Evolutionary conservation across 2,329 filamentous ascomycete genomes (phyloP).

Genomic region (Paecilomyces formosus): DNA sequence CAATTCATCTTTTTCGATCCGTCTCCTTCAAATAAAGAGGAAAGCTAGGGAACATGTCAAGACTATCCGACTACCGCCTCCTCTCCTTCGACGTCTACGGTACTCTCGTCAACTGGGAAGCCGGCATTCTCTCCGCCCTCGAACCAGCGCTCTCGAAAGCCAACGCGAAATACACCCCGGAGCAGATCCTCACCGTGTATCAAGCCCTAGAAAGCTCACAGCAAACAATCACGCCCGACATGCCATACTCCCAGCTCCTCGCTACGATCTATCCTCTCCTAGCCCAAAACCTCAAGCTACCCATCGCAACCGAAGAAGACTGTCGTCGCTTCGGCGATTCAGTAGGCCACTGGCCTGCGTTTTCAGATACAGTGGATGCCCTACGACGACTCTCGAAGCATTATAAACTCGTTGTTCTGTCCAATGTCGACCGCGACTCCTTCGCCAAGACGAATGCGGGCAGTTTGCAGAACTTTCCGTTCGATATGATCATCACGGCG

Average conservation of each 20-base stretch:
- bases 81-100: slow-evolving; percentile 75
- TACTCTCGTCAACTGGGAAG: slow-evolving; percentile 72
- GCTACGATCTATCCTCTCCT: slow-evolving; percentile 35
- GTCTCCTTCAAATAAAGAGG: neutral
- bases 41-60: neutral
- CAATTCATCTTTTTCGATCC: neutral
- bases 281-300: slow-evolving; percentile 18
- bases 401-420: slow-evolving; percentile 51
- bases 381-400: slow-evolving; percentile 39
- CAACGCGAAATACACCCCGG: slow-evolving; percentile 28
- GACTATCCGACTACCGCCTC: slow-evolving; percentile 35
- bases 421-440: slow-evolving; percentile 49
- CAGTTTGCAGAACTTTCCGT: slow-evolving; percentile 36
- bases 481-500: slow-evolving; percentile 62
- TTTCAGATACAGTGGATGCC: slow-evolving; percentile 50
- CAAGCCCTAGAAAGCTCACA: slow-evolving; percentile 42
- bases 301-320: slow-evolving; percentile 22
- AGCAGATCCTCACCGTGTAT: slow-evolving; percentile 39
- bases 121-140: slow-evolving; percentile 53
- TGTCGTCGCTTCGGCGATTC: slow-evolving; percentile 41
- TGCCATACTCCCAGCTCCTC: slow-evolving; percentile 56
- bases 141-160: slow-evolving; percentile 32
- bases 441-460: slow-evolving; percentile 42
- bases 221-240: slow-evolving; percentile 47
- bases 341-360: slow-evolving; percentile 48